These are phyloP conservation scores for Exsudoporus floridanus DNA, from an alignment of 1,284 basidiomycete genomes.

Conservation along the genomic window DNA sequence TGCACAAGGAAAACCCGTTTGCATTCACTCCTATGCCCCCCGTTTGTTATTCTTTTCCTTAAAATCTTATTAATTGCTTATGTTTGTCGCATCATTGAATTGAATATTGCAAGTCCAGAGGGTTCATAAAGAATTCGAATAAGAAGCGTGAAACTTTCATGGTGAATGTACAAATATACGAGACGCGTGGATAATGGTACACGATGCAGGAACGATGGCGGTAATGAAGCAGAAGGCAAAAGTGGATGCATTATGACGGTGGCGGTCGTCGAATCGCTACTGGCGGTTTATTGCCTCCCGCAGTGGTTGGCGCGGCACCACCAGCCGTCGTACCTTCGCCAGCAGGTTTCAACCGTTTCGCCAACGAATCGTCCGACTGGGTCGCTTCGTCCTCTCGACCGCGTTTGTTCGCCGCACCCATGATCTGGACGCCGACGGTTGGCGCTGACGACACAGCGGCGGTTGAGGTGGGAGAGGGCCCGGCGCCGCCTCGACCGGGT, in stretches of 20 bases:
- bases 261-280: conserved; percentile 36
- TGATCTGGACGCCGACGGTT: conserved; percentile 50
- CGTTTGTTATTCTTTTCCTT: not conserved
- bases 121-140: not conserved
- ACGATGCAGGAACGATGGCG: conserved; percentile 13
- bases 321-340: conserved; percentile 3
- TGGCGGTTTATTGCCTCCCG: conserved; percentile 32
- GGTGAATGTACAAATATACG: not conserved
- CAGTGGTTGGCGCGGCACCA: not conserved
- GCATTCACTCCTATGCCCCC: conserved; percentile 1
- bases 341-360: conserved; percentile 68
- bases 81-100: conserved; percentile 3
- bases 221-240: not conserved
- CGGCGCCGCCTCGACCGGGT: conserved; percentile 39
- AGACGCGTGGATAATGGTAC: conserved; percentile 26
- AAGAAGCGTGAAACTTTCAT: not conserved
- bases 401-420: conserved; percentile 67
- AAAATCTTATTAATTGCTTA: conserved; percentile 18
- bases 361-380: conserved; percentile 57
- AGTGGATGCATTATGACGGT: conserved; percentile 13
- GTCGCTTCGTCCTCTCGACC: conserved; percentile 54
- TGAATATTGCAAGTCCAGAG: not conserved
- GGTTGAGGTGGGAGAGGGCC: conserved; percentile 22
- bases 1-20: not conserved
- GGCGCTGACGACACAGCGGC: conserved; percentile 13